phyloP scores from a whole-genome alignment of 495 filamentous ascomycete genomes.

The Tuber calosporum region DNA sequence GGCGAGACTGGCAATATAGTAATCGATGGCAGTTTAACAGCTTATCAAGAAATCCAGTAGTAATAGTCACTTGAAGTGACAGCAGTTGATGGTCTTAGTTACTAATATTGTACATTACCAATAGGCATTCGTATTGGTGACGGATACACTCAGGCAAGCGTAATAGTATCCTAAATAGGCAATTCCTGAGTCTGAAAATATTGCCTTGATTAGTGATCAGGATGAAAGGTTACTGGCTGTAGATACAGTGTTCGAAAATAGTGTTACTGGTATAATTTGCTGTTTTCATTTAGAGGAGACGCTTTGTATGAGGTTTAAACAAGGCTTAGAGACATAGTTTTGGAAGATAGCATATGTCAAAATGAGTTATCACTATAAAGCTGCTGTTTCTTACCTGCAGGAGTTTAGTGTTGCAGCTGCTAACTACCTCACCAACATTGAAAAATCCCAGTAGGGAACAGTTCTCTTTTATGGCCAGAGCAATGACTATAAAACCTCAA shows the following conservation, averaged over 20 bases:
- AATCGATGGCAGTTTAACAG: no score
- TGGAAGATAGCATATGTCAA: slow-evolving; percentile 10
- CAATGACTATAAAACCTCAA: slow-evolving; percentile 14
- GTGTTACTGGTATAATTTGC: neutral
- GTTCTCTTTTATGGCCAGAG: slow-evolving; percentile 4
- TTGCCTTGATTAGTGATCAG: slow-evolving; percentile 9
- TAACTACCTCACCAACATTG: slow-evolving; percentile 3
- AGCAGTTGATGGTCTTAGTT: no score
- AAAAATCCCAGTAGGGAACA: slow-evolving; percentile 2
- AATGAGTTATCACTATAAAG: neutral
- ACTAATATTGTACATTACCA: no score
- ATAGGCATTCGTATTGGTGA: no score
- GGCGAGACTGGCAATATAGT: no score
- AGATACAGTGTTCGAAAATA: neutral
- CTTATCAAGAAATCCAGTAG: no score
- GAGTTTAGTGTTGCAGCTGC: neutral
- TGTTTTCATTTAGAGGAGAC: slow-evolving; percentile 10
- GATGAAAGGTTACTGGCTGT: slow-evolving; percentile 9
- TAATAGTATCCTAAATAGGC: no score
- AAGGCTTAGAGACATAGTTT: slow-evolving; percentile 5
- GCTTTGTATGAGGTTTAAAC: neutral
- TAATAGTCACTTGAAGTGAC: no score
- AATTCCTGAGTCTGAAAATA: neutral
- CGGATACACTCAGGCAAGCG: no score
- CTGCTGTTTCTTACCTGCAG: neutral